phyloP scores from a whole-genome alignment of 2,329 filamentous ascomycete species.

The Coniosporium tulheliwenetii region DNA sequence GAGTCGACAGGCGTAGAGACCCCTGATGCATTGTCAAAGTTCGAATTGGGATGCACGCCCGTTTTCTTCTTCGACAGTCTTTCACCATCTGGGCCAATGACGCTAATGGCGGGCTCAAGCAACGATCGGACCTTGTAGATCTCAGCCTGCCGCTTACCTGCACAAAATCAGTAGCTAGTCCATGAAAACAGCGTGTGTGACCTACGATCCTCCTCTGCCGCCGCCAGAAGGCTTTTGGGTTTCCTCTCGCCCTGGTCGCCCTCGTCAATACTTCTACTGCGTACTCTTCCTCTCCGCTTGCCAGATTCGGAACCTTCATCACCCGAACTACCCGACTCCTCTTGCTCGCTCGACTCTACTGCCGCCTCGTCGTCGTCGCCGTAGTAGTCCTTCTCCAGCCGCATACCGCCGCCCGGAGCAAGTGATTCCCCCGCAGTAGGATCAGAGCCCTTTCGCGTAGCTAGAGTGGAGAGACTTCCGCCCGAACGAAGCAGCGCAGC shows the following conservation, averaged over 20 bases:
- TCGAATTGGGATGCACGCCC: conserved; percentile 58
- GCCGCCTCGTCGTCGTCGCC: conserved; percentile 44
- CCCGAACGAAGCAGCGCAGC: conserved; percentile 49
- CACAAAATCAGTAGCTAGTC: conserved; percentile 4
- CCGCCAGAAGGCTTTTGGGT: conserved; percentile 50
- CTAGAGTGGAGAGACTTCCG: conserved; percentile 46
- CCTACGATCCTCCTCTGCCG: conserved; percentile 66
- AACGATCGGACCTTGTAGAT: conserved; percentile 48
- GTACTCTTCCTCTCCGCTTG: conserved; percentile 21
- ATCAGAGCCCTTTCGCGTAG: conserved; percentile 35
- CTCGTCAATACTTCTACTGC: conserved; percentile 13
- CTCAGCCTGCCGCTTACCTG: conserved; percentile 17
- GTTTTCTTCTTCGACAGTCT: conserved; percentile 34
- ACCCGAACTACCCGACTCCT: conserved; percentile 41
- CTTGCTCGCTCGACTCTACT: conserved; percentile 50
- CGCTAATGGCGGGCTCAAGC: conserved; percentile 50
- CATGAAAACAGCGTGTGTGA: conserved; percentile 6
- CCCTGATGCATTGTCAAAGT: conserved; percentile 56
- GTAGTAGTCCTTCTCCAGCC: conserved; percentile 53
- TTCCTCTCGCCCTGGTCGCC: conserved; percentile 14
- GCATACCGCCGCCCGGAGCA: conserved; percentile 33
- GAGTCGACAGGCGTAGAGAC: conserved; percentile 54
- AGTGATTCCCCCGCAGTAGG: conserved; percentile 22
- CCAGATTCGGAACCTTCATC: conserved; percentile 42
- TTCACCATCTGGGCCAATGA: conserved; percentile 48